Percentiles rank a stretch among this genome's conserved stretches.
Conservation (phyloP, 2,329 filamentous ascomycete genomes). For the Fusarium sp. region DNA sequence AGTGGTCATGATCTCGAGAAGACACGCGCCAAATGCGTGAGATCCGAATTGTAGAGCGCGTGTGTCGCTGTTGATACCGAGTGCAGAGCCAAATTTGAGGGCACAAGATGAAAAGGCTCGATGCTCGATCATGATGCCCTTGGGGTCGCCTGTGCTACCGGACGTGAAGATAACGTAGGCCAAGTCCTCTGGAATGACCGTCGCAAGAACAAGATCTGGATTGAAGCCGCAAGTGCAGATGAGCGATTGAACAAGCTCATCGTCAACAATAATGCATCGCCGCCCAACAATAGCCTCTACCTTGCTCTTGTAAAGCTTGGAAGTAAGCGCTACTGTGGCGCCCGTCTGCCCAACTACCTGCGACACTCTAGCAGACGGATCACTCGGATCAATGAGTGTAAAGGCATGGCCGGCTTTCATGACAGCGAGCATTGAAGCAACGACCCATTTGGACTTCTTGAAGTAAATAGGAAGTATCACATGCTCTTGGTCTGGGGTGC, state of each 20-base stretch:
- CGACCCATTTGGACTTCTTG: constrained; percentile 23
- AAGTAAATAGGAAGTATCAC: constrained; percentile 4
- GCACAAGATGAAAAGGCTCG: neutral
- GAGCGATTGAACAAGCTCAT: neutral
- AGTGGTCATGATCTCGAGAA: constrained; percentile 20
- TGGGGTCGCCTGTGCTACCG: constrained; percentile 33
- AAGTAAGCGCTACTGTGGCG: neutral
- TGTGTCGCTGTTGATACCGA: neutral
- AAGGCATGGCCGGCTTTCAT: constrained; percentile 10
- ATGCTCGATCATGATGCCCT: constrained; percentile 22
- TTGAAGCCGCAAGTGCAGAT: neutral
- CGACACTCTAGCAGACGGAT: neutral
- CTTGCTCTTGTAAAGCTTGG: neutral
- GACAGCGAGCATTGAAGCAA: constrained; percentile 3
- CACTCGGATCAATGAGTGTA: neutral
- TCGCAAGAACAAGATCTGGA: neutral
- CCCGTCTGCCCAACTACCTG: neutral
- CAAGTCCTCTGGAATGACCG: neutral
- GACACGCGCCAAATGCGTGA: constrained; percentile 29
- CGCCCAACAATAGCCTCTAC: neutral
- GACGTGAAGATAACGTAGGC: constrained; percentile 35
- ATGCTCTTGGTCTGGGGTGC: neutral
- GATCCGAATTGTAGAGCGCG: constrained; percentile 28
- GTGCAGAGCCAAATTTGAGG: neutral
- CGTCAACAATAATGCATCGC: neutral